phyloP scores from a whole-genome alignment of 192 early-diverging fungal species.

The Cladochytrium replicatum region DNA sequence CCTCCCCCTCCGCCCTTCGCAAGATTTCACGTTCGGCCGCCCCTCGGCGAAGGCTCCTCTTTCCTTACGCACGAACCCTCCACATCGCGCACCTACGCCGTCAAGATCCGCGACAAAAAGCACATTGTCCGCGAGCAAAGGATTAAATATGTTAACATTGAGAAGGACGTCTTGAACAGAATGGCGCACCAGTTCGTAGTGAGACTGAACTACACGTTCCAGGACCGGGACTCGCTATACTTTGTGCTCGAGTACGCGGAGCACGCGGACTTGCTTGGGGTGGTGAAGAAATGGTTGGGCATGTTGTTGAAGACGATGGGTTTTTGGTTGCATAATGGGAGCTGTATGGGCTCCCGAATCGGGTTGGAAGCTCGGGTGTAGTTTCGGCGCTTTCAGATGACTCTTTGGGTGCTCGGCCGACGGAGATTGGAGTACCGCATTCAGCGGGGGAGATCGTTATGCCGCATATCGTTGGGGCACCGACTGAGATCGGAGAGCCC shows the following conservation, averaged over 20 bases:
- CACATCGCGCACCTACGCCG: constrained; percentile 65
- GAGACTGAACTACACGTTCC: constrained; percentile 90
- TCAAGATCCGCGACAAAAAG: constrained; percentile 66
- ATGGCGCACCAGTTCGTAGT: constrained; percentile 82
- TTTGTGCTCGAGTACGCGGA: constrained; percentile 85
- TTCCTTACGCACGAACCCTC: constrained; percentile 69
- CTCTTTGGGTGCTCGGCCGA: no score
- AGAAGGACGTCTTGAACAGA: constrained; percentile 77
- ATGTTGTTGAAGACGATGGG: no score
- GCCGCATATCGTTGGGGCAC: no score
- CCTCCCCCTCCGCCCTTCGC: no score
- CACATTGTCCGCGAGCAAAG: constrained; percentile 51
- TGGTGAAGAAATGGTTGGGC: constrained; percentile 52
- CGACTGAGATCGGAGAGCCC: no score
- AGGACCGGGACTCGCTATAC: constrained; percentile 81
- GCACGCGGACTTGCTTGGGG: constrained; percentile 85
- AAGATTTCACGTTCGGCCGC: constrained; percentile 77
- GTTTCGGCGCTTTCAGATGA: no score
- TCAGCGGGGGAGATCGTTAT: no score
- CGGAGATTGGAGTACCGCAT: no score
- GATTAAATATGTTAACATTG: constrained; percentile 75
- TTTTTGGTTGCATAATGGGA: no score
- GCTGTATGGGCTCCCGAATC: no score
- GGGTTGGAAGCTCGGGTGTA: no score
- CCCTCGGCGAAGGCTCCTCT: constrained; percentile 88